Evolutionary conservation across 225 moss, liverwort and hornwort genomes (phyloP).

Genomic region (Antitrichia curtipendula): DNA sequence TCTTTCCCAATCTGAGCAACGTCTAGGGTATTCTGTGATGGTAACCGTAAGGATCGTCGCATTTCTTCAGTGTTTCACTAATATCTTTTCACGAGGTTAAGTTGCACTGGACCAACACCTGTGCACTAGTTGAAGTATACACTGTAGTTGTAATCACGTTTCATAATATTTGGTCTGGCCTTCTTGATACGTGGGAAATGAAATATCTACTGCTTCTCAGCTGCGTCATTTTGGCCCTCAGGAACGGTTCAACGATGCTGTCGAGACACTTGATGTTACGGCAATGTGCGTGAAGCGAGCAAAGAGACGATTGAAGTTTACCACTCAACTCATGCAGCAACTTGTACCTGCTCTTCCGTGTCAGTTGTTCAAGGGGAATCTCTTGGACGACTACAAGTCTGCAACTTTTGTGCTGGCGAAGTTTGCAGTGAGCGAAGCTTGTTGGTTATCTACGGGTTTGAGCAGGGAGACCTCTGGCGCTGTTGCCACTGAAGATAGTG

Average conservation of each 20-base stretch:
- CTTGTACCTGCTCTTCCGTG: constrained; percentile 78
- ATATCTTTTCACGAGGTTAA: not conserved
- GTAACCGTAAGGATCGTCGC: not conserved
- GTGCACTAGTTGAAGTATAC: not conserved
- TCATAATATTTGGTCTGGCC: not conserved
- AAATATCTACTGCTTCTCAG: not conserved
- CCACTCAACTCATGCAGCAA: constrained; percentile 94
- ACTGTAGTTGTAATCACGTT: not conserved
- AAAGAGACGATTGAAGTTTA: constrained; percentile 72
- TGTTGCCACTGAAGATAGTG: constrained; percentile 30
- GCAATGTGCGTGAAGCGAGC: constrained; percentile 70
- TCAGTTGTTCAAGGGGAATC: constrained; percentile 61
- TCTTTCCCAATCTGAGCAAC: not conserved
- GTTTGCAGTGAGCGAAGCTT: constrained; percentile 79
- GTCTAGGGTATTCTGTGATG: not conserved
- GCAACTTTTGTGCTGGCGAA: constrained; percentile 74
- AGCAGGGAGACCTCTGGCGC: constrained; percentile 43
- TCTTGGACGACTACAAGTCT: constrained; percentile 63
- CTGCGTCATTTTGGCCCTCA: not conserved
- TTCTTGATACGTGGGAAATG: not conserved
- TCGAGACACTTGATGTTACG: constrained; percentile 31
- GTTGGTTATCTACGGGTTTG: constrained; percentile 71
- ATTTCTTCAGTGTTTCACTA: not conserved
- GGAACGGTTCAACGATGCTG: constrained; percentile 34
- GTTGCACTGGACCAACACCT: not conserved